Base-by-base conservation (phyloP, 192 early-diverging fungal genomes). In the Pilobolus umbonatus region DNA sequence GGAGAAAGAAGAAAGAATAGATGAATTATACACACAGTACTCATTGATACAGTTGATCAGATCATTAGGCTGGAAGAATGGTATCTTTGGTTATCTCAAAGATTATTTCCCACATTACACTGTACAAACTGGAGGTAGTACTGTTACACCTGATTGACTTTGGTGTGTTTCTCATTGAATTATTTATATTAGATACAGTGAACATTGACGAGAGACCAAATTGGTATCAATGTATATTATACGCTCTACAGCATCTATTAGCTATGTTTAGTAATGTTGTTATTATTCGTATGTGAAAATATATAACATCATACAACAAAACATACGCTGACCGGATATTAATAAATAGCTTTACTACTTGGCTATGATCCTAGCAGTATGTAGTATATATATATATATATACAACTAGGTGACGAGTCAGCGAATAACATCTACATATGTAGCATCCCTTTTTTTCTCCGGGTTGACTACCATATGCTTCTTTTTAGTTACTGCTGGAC, bases 251-350 rank as follows among this genome's bases (percentile, higher is more conserved):
- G 51, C 77, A 83, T 64, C 57, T 79, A 29, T 49, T 82, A 12
- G 78, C 79, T 28, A 81, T 82, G 79, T 79, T 84, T 57, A 76
- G 79, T 40, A 71, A 56, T 32, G 82, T 82, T 10, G 62, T 81
- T n/a, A 30, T 63, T 32, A 36, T 63, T 46, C 61, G 61, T 63
- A 55, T 35, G 12, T 30, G 8, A 31, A 35, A 17, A 53, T 21
- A 1, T 52, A n/a, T 34, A 10, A 10, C 3, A 34, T 22, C 12
- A 26, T 25, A 36, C 5, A 4, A 50, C 22, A 29, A 29, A 55
- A 35, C 5, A 35, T 8, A 35, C 6, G 34, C 6, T n/a, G 3
- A 17, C 19, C 15, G 38, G 11, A 15, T n/a, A 40, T 40, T 15
- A 17, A 12, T 34, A 44, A 36, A 24, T 69, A 51, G 75, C 76